Evolutionary conservation across 2,329 filamentous ascomycete species (phyloP).

Genomic region (Byssothecium circinans): DNA sequence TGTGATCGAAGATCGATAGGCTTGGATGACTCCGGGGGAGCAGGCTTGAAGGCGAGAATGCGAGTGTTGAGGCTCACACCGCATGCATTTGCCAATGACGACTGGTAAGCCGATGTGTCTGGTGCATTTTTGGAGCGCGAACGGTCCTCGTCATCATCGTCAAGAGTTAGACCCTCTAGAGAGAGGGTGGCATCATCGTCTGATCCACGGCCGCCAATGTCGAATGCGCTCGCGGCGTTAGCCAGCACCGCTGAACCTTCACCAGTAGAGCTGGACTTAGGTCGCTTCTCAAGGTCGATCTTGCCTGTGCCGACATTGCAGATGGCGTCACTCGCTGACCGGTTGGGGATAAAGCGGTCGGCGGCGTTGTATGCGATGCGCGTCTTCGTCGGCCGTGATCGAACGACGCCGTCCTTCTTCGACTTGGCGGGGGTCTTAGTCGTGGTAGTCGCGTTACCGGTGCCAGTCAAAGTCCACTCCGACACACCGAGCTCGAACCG

Average conservation of each 20-base stretch:
- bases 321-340: conserved; percentile 84
- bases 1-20: conserved; percentile 96
- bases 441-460: conserved; percentile 54
- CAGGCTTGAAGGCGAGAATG: conserved; percentile 97
- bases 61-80: conserved; percentile 91
- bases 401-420: conserved; percentile 38
- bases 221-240: conserved; percentile 68
- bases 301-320: conserved; percentile 80
- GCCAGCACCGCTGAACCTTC: conserved; percentile 78
- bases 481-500: conserved; percentile 89
- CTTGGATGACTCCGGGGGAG: conserved; percentile 96
- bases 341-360: conserved; percentile 96
- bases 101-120: conserved; percentile 87
- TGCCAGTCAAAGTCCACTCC: conserved; percentile 87
- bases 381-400: conserved; percentile 41
- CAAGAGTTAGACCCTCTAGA: conserved; percentile 76
- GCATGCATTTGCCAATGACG: conserved; percentile 85
- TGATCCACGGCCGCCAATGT: conserved; percentile 61
- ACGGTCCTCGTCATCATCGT: conserved; percentile 66
- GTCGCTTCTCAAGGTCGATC: conserved; percentile 62
- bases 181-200: conserved; percentile 75
- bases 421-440: conserved; percentile 47
- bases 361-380: conserved; percentile 64
- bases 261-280: conserved; percentile 68
- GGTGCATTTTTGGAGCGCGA: conserved; percentile 79